A percentile compares a stretch with the other conserved stretches of the same genome.
These are phyloP conservation scores for Cymbidium sinense DNA, from an alignment of 106 monocot genomes.

Conservation along the genomic window DNA sequence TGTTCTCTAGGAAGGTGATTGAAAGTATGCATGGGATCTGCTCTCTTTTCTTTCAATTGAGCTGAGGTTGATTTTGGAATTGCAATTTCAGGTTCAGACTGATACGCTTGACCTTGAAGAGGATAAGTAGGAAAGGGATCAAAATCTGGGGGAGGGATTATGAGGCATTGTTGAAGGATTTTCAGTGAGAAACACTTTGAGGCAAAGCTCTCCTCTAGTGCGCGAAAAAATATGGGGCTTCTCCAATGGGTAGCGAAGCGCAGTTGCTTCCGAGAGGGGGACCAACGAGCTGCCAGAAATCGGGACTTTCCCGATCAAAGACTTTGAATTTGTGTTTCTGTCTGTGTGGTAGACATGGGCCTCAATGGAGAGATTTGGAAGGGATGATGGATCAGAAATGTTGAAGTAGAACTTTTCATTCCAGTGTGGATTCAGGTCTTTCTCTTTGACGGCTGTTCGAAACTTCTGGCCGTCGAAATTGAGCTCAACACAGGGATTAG, in stretches of 20 bases:
- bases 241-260: conserved; percentile 52
- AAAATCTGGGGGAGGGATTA: no score
- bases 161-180: not conserved
- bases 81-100: no score
- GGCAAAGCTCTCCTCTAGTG: conserved; percentile 59
- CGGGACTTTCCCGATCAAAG: conserved; percentile 59
- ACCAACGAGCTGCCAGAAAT: conserved; percentile 32
- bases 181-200: conserved; percentile 52
- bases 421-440: conserved; percentile 81
- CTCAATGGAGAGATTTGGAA: conserved; percentile 68
- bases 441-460: conserved; percentile 38
- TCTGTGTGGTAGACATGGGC: conserved; percentile 50
- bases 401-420: conserved; percentile 61
- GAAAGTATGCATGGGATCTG: no score
- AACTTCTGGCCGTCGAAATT: conserved; percentile 69
- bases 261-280: conserved; percentile 42
- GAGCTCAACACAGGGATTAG: conserved; percentile 74
- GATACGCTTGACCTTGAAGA: no score
- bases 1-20: no score
- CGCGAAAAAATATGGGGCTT: conserved; percentile 70
- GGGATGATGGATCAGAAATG: conserved; percentile 39
- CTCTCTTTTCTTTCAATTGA: no score
- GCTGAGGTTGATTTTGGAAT: no score
- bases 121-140: no score
- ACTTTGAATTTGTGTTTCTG: conserved; percentile 8